Evolutionary conservation across 345 rosid genomes (phyloP).

Genomic region (Bruguiera parviflora): DNA sequence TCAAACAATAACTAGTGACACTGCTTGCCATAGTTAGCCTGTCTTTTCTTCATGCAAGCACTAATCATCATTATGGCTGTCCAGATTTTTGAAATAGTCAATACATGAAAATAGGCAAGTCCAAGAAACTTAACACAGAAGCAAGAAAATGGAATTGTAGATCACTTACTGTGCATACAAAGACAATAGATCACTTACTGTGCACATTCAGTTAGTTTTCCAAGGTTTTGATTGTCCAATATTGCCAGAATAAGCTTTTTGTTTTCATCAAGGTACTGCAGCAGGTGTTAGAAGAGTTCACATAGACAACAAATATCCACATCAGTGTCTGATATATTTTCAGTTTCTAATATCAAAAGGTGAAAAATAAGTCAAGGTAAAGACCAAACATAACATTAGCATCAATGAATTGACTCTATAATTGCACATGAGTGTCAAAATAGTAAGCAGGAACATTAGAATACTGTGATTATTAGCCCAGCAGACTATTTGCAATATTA

Average conservation of each 20-base stretch:
- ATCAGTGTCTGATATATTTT: not conserved
- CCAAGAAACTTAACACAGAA: not conserved
- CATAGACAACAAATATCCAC: not conserved
- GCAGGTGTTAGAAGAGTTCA: constrained; percentile 14
- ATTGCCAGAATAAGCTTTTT: constrained; percentile 85
- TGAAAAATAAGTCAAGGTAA: not conserved
- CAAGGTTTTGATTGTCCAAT: constrained; percentile 85
- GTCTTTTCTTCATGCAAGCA: too few species aligned
- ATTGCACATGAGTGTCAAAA: not conserved
- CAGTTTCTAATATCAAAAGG: not conserved
- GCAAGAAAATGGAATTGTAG: not conserved
- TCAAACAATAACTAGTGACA: too few species aligned
- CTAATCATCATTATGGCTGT: too few species aligned
- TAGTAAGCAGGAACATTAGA: not conserved
- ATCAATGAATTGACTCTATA: not conserved
- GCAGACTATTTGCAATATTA: not conserved
- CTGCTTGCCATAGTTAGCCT: too few species aligned
- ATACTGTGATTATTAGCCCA: not conserved
- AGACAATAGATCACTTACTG: constrained; percentile 48
- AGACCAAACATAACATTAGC: not conserved
- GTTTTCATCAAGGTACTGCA: constrained; percentile 94
- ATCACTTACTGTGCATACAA: not conserved
- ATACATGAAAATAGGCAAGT: not conserved
- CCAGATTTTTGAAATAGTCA: too few species aligned
- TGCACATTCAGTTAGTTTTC: constrained; percentile 89